These are phyloP conservation scores for Helianthus tuberosus DNA, from an alignment of 129 eudicot species.

Conservation along the genomic window DNA sequence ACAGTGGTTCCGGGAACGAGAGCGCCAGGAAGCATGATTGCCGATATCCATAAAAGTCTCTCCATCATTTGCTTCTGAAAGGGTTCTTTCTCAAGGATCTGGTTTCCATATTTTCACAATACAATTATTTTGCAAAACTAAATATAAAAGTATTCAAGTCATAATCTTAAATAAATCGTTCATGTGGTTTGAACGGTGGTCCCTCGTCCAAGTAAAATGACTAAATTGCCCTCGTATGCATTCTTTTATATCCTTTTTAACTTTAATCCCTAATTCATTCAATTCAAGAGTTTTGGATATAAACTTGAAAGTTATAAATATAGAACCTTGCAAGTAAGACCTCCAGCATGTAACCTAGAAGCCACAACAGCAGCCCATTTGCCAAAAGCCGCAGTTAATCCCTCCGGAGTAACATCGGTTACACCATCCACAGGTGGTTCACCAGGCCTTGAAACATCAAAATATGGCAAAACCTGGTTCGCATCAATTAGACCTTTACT, in stretches of 20 bases:
- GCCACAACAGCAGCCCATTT: slow-evolving; percentile 94
- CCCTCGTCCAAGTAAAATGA: neutral
- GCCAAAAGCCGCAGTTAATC: slow-evolving; percentile 88
- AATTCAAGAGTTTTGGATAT: neutral
- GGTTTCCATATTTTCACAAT: slow-evolving; percentile 7
- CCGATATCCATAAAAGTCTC: slow-evolving; percentile 96
- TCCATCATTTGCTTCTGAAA: slow-evolving; percentile 95
- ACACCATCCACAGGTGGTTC: slow-evolving; percentile 93
- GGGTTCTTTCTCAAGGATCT: slow-evolving; percentile 87
- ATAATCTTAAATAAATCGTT: neutral
- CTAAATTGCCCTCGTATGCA: too few species aligned
- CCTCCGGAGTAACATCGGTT: slow-evolving; percentile 93
- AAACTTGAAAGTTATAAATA: neutral
- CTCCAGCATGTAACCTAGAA: slow-evolving; percentile 77
- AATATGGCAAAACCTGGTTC: slow-evolving; percentile 89
- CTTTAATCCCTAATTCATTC: too few species aligned
- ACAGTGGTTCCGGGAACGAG: slow-evolving; percentile 97
- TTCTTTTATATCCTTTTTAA: neutral
- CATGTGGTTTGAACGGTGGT: neutral
- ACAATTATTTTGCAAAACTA: neutral
- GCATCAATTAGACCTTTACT: slow-evolving; percentile 86
- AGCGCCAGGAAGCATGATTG: slow-evolving; percentile 96
- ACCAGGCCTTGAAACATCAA: slow-evolving; percentile 91
- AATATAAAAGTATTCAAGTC: neutral
- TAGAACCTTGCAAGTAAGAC: slow-evolving; percentile 84